Percentiles rank a stretch among this genome's conserved stretches.
Conservation (phyloP, 148 eudicot species). For the Silene conica region DNA sequence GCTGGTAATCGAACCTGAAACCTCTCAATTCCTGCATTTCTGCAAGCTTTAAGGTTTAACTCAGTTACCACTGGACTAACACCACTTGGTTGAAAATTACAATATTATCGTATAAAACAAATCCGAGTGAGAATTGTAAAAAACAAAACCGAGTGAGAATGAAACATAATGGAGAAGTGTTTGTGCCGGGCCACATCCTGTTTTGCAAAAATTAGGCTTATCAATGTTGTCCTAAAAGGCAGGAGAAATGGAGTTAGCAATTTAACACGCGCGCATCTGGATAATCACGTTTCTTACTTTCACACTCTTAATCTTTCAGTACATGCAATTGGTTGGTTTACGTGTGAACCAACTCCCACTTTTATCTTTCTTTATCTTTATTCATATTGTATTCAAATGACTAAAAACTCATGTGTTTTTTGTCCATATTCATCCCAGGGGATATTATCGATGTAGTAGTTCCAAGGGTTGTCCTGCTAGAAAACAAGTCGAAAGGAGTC, state of each 20-base stretch:
- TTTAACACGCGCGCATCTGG: slow-evolving; percentile 9
- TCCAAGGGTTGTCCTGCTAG: slow-evolving; percentile 71
- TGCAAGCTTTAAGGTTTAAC: no score
- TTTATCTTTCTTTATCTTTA: neutral
- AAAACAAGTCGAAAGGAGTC: slow-evolving; percentile 65
- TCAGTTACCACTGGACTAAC: no score
- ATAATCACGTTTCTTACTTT: neutral
- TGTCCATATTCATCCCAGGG: slow-evolving; percentile 29
- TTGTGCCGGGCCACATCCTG: no score
- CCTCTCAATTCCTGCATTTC: no score
- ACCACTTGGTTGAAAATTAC: no score
- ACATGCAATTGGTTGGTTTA: slow-evolving; percentile 7
- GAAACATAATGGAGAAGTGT: no score
- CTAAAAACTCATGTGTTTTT: slow-evolving; percentile 11
- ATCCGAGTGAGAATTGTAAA: no score
- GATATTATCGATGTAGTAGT: slow-evolving; percentile 66
- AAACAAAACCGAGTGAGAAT: no score
- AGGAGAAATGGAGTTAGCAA: neutral
- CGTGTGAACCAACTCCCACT: slow-evolving; percentile 20
- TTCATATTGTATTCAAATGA: neutral
- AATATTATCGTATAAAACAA: no score
- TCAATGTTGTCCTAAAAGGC: slow-evolving; percentile 16
- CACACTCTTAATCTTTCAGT: neutral
- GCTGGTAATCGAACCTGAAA: no score
- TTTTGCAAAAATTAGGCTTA: neutral